Base-by-base conservation (phyloP, 495 filamentous ascomycete species). In the Penicillium desertorum region DNA sequence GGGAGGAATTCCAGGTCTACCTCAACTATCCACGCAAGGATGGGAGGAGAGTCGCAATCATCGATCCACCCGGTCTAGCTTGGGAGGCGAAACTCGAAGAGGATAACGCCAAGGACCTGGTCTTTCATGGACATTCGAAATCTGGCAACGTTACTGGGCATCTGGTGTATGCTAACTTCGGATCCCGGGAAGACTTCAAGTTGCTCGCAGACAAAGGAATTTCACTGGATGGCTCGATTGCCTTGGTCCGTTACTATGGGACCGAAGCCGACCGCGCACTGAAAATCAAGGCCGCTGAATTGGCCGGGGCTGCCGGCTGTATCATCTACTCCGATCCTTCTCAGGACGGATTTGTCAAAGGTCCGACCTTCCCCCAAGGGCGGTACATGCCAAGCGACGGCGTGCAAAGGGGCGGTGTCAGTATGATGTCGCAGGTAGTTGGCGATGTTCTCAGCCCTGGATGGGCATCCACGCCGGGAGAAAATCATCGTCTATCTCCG, bases 111-210 rank as follows among this genome's bases (percentile, higher is more conserved):
- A 84, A 90, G 61, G 90, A 88, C 0, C 76, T 78, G 25, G 83
- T 82, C 14, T 99, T 96, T 61, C 94, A 99, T 68, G 93, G 89
- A 0, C 88, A 94, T 67, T 96, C 92, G 12, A 88, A 86, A 63
- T 82, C 89, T 8, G 94, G 93, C 22, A 90, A 92, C 64, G 92
- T 93, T 23, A 88, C 81, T n/a, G 94, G 95, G 0, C 92, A 88
- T n/a, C 70, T 99, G 51, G 82, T 99, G 2, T 99, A 96, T 66
- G 95, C 89, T 22, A 96, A 97, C 66, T 95, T 92, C 62, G 94
- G 95, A 14, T 87, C 89, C 50, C 81, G 81, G 44, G 85, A 89
- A 48, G 94, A 99, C 66, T 98, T 93, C 66, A 74, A 87, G 65
- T 68, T 68, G 48, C 74, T 99, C 25, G 71, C 81, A 50, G 83